Conservation (phyloP, 306 rosid species). For the Cicer yamashitae region DNA sequence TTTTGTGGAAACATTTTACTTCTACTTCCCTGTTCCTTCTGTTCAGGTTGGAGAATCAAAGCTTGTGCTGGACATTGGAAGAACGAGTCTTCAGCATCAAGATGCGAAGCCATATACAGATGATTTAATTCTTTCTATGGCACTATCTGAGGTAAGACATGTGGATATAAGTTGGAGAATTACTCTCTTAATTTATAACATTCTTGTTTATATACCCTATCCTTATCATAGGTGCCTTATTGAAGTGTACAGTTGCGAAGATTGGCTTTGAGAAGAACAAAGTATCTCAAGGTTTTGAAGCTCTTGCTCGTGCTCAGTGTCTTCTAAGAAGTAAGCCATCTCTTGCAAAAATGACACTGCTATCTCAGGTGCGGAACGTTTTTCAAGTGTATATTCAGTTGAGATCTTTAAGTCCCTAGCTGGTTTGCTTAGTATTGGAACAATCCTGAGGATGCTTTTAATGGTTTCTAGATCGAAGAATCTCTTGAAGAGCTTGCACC, state of each 20-base stretch:
- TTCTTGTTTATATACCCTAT: constrained; percentile 61
- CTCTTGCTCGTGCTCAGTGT: constrained; percentile 97
- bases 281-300: constrained; percentile 96
- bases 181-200: constrained; percentile 47
- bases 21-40: constrained; percentile 38
- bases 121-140: constrained; percentile 94
- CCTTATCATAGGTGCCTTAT: constrained; percentile 81
- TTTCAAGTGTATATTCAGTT: constrained; percentile 11
- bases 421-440: constrained; percentile 40
- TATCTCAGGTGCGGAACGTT: constrained; percentile 68
- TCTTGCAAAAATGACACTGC: constrained; percentile 74
- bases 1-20: constrained; percentile 30
- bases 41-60: constrained; percentile 88
- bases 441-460: constrained; percentile 42
- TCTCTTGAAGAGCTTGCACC: constrained; percentile 99
- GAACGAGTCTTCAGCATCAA: constrained; percentile 68
- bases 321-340: constrained; percentile 81
- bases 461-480: constrained; percentile 81
- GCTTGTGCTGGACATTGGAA: constrained; percentile 80
- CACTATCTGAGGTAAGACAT: constrained; percentile 89
- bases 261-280: constrained; percentile 86
- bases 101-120: constrained; percentile 81
- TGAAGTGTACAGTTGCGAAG: constrained; percentile 98
- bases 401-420: constrained; percentile 9
- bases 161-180: constrained; percentile 49